These are phyloP conservation scores for Ricinus communis DNA, from an alignment of 345 rosid species.

Conservation along the genomic window DNA sequence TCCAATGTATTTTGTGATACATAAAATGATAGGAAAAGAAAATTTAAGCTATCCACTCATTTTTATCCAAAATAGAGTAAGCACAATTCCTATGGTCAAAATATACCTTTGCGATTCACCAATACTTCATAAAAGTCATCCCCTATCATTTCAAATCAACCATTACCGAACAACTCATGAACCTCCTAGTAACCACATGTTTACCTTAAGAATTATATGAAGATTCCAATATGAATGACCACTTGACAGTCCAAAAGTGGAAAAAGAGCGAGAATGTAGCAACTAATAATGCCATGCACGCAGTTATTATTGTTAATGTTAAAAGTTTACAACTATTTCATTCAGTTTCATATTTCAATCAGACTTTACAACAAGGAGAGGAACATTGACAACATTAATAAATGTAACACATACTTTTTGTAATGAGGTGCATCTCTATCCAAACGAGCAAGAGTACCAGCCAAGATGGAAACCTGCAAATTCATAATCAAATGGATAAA, in stretches of 20 bases:
- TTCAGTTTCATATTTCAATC: not conserved
- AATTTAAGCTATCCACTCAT: not conserved
- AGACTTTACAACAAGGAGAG: not conserved
- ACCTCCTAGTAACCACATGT: too few species aligned
- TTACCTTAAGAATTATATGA: not conserved
- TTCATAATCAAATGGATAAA: slow-evolving; percentile 17
- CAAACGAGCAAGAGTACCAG: slow-evolving; percentile 95
- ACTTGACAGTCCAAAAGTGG: not conserved
- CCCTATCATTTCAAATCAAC: not conserved
- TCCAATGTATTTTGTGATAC: not conserved
- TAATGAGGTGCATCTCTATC: slow-evolving; percentile 97
- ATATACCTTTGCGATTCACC: not conserved
- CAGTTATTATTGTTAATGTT: not conserved
- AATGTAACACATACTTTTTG: slow-evolving; percentile 53
- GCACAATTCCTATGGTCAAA: not conserved
- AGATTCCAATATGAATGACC: not conserved
- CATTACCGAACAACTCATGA: not conserved
- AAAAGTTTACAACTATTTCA: not conserved
- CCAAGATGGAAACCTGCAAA: slow-evolving; percentile 85
- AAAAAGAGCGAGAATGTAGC: not conserved
- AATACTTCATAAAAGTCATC: not conserved
- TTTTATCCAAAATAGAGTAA: not conserved
- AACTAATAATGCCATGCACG: not conserved
- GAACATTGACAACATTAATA: not conserved
- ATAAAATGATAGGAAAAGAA: not conserved